Evolutionary conservation across 495 filamentous ascomycete species (phyloP).

Genomic region (Hypoxylon lenormandii): DNA sequence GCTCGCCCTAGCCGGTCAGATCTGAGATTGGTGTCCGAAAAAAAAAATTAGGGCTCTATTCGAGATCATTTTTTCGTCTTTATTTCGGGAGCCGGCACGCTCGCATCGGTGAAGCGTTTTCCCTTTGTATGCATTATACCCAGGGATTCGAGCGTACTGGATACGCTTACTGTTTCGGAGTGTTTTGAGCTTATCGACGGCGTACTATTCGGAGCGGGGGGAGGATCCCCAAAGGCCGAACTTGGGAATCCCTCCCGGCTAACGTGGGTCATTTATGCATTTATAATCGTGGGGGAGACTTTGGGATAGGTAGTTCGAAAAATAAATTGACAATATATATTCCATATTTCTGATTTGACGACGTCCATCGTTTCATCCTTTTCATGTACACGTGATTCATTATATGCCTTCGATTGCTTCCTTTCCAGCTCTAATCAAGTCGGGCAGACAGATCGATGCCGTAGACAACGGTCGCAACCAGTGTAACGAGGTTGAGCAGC

Average conservation of each 20-base stretch:
- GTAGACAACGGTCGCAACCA: slow-evolving; percentile 77
- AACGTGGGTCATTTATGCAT: slow-evolving; percentile 14
- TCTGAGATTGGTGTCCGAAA: slow-evolving; percentile 18
- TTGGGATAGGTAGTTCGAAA: slow-evolving; percentile 15
- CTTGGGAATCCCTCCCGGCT: slow-evolving; percentile 15
- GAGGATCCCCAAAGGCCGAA: slow-evolving; percentile 3
- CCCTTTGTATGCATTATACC: slow-evolving; percentile 43
- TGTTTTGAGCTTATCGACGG: slow-evolving; percentile 34
- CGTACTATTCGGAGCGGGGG: slow-evolving; percentile 25
- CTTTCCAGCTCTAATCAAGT: slow-evolving; percentile 52
- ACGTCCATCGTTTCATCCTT: slow-evolving; percentile 1
- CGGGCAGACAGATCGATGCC: slow-evolving; percentile 74
- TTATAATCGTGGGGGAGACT: slow-evolving; percentile 16
- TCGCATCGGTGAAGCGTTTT: slow-evolving; percentile 5
- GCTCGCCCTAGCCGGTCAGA: slow-evolving; percentile 43
- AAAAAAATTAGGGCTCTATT: background rate
- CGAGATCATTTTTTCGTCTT: background rate
- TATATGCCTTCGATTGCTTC: background rate
- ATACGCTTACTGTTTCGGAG: slow-evolving; percentile 45
- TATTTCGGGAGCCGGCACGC: slow-evolving; percentile 1
- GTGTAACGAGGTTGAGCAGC: slow-evolving; percentile 75
- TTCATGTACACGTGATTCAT: slow-evolving; percentile 29
- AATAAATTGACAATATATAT: slow-evolving; percentile 23
- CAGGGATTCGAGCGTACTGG: slow-evolving; percentile 42
- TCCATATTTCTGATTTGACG: slow-evolving; percentile 11